Base-by-base conservation (phyloP, 495 filamentous ascomycete genomes). In the Durotheca rogersii region DNA sequence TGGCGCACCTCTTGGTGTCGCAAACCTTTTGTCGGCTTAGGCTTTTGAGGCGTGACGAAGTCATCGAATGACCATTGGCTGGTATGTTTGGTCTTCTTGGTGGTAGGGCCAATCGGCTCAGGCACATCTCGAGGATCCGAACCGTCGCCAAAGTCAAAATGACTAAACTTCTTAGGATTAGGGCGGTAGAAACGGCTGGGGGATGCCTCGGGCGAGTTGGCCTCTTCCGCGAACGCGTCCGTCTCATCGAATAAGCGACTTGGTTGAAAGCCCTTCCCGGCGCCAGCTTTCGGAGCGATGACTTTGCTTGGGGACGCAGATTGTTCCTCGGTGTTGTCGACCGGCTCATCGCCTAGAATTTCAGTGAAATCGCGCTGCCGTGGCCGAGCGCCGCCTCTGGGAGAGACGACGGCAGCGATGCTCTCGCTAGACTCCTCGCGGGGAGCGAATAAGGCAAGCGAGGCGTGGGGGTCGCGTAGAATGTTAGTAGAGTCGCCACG, bases 1-100 rank as follows among this genome's bases (percentile, higher is more conserved):
- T 90, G 83, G 36, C 81, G 78, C 19, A 74, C 74, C 47, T 82
- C 77, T 20, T 78, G 74, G 7, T 74, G 70, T 14, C 73, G 70
- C 48, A 81, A 58, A 2, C 64, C 58, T 37, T 74, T 74, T 31
- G 47, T 60, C 3, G 72, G 68, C 20, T 69, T 61, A 17, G 72
- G 53, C 69, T 94, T 95, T 53, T 84, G 75, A 0, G 93, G 91
- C 3, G 90, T 92, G 14, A 70, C 69, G 59, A 92, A 92, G 66
- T 94, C 89, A 34, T 87, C 85, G 68, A 95, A 95, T 34, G 82
- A 82, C 90, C 90, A 95, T 41, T 86, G 80, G 32, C 78, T 78
- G 19, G 69, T 68, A 62, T 87, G 80, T 69, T 87, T 89, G 34
- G 77, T 75, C 61, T 78, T 79, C 35, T 39, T 50, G 3, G 75